Evolutionary conservation across 129 eudicot species (phyloP), one percentile per base, ranked within the genome.

Genomic region (Flaveria ramosissima): DNA sequence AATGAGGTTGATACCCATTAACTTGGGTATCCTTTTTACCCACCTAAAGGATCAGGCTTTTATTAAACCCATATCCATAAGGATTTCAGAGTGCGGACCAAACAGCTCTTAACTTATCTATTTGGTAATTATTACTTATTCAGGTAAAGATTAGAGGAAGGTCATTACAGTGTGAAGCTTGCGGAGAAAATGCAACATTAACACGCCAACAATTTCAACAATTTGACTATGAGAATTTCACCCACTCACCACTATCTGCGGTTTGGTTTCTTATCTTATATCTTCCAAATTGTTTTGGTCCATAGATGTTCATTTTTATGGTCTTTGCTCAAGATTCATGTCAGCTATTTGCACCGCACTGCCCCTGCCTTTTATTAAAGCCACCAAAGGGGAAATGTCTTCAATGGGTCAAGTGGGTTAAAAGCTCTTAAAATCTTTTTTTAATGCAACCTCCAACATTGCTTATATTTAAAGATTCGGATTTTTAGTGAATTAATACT

Each of bases 91-190:
- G 3, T 61, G 68, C 3, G 3, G 11, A 26, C 68, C 20, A 15
- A 15, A 36, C 46, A 16, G 12, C 69, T 27, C 46, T 7, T 63
- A 7, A 27, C 21, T 63, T 6, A 32, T 63, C 13, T 14, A 14
- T 56, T 56, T 32, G 70, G 46, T 27, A 23, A 53, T 55, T 77
- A 15, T 14, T 72, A 27, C 65, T 78, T 55, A 27, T 63, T 80
- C 70, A 94, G 99, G 99, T 94, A 71, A 94, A 94, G 82, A 80
- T 94, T 36, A 87, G 99, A 86, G 97, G 97, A 80, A 88, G 91
- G 77, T 91, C 96, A 42, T 74, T 32, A 62, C 86, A 86, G 9
- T 94, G 99, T 80, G 88, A 89, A 86, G 96, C 88, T 80, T 94
- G 99, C 76, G 97, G 99, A 78, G 92, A 94, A 57, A 82, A 84